phyloP scores from a whole-genome alignment of 2,329 filamentous ascomycete genomes.

The Sarocladiaceae sp. region DNA sequence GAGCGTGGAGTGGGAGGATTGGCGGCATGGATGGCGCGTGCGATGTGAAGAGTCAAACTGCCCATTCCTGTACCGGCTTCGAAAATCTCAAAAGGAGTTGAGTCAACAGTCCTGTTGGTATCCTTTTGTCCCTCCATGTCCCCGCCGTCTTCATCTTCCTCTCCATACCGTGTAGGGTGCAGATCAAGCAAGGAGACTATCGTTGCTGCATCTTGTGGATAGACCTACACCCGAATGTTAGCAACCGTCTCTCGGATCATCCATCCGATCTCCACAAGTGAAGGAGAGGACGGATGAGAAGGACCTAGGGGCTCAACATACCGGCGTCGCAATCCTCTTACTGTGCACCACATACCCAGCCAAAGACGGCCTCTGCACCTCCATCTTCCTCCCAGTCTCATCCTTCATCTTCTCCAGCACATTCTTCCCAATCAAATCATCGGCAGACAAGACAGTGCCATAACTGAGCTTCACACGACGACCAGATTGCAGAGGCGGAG shows the following conservation, averaged over 20 bases:
- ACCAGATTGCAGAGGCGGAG: conserved; percentile 27
- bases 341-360: conserved; percentile 69
- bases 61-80: conserved; percentile 87
- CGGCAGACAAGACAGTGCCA: conserved; percentile 42
- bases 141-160: conserved; percentile 21
- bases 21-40: conserved; percentile 70
- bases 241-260: background rate
- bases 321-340: conserved; percentile 68
- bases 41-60: conserved; percentile 69
- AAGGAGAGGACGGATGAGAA: background rate
- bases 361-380: conserved; percentile 27
- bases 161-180: conserved; percentile 46
- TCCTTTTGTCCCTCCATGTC: background rate
- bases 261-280: background rate
- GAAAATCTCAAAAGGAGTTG: conserved; percentile 64
- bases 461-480: conserved; percentile 33
- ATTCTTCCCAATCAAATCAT: conserved; percentile 58
- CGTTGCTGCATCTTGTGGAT: conserved; percentile 68
- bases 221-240: conserved; percentile 33
- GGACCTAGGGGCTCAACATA: background rate
- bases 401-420: conserved; percentile 56
- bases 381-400: conserved; percentile 14
- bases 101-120: background rate
- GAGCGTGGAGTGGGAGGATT: conserved; percentile 51
- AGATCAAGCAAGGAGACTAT: conserved; percentile 76